Base-by-base conservation (phyloP, 176 grass and related monocot genomes). In the Rhynchospora breviuscula region DNA sequence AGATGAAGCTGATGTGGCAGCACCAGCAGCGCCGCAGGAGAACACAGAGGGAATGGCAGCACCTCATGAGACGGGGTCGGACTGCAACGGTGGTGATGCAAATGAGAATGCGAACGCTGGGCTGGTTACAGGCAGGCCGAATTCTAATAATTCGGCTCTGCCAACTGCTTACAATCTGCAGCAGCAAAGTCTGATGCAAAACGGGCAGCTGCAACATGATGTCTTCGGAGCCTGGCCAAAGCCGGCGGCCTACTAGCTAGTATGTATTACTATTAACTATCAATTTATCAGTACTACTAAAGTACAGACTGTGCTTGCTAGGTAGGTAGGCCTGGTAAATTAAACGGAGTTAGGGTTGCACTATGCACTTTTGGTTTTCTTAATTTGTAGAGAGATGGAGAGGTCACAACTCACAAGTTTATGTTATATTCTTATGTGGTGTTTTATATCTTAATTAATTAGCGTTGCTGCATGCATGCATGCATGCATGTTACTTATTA, bases 211-310 rank as follows among this genome's bases (percentile, higher is more conserved):
- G 84, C 49, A 88, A 70, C 85, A 92, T 53, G 87, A 92, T 61
- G 83, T 92, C 78, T 97, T 98, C 57, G 95, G 92, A 8, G 54
- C 83, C 61, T 98, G 95, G 95, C 85, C 89, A 8, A 90, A 91
- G 29, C 62, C 95, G 13, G 11, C 82, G 0, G 89, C 87, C 22
- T 82, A 29, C n/a, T n/a, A n/a, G n/a, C n/a, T n/a, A n/a, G n/a
- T n/a, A n/a, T n/a, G n/a, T n/a, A n/a, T n/a, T n/a, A n/a, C n/a
- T n/a, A n/a, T n/a, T n/a, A n/a, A n/a, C n/a, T n/a, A n/a, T n/a
- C n/a, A n/a, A n/a, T n/a, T n/a, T n/a, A n/a, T n/a, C n/a, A n/a
- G n/a, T n/a, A n/a, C n/a, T n/a, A n/a, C 26, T 29, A 29, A 29
- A 52, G 49, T 52, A 10, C 7, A 40, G 35, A 10, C 49, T 52